Base-by-base conservation (phyloP, 228 moss, liverwort and hornwort species). In the Sphagnum magellanicum region DNA sequence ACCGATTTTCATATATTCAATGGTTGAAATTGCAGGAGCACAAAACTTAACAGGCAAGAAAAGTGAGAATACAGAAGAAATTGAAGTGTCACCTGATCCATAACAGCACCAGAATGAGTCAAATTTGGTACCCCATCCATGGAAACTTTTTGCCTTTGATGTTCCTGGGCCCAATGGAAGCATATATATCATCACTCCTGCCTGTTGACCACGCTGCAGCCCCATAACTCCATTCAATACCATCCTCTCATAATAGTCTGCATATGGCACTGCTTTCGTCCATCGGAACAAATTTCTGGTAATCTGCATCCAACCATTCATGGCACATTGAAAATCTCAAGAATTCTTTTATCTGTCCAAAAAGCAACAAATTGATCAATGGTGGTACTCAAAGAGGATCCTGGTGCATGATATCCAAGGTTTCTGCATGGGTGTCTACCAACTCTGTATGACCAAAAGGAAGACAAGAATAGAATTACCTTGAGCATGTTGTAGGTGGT, bases 101-200 rank as follows among this genome's bases (percentile, higher is more conserved):
- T 98, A 98, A 77, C 98, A 98, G 81, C 98, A 98, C 98, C 98
- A 98, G 68, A 98, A 94, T 10, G 98, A 88, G 68, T 90, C 68
- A 63, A 90, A 94, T 61, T 81, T 91, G 69, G 76, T 89, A 4
- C 98, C 98, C 98, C 98, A 98, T 58, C 98, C 98, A 75, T 98
- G 98, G 83, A 90, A 98, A 72, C 91, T 87, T 61, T 66, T 64
- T 10, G 94, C 93, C 77, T 98, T 98, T 7, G 98, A 98, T 59
- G 63, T 76, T 59, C 93, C 98, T 8, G 92, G 82, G 52, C 68
- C 83, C 83, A 93, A 83, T 53, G 98, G 98, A 77, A 98, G 84
- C 98, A 98, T 98, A 70, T 98, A 98, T 57, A 98, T 81, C 98
- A 98, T 98, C 68, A 91, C 91, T 75, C 98, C 98, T 70, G 98